Percentiles rank a stretch among this genome's conserved stretches.
phyloP scores from a whole-genome alignment of 768 basidiomycete species.

The Phallus indusiatus region DNA sequence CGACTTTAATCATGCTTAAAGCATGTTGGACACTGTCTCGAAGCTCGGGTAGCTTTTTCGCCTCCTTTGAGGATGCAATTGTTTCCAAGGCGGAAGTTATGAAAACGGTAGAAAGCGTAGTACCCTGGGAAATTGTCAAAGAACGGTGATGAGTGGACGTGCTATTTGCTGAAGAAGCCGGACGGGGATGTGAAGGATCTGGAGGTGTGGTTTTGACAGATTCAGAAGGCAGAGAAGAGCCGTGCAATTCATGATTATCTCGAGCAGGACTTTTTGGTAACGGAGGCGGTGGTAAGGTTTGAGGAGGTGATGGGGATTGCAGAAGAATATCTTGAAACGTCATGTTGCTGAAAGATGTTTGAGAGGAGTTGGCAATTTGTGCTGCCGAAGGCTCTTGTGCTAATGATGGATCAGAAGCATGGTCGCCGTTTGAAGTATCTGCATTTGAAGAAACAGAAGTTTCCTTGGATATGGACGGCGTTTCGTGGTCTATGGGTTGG shows the following conservation, averaged over 20 bases:
- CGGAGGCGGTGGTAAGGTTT: conserved; percentile 3
- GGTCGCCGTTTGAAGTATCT: neutral
- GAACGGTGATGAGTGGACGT: conserved; percentile 24
- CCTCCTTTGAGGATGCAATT: conserved; percentile 82
- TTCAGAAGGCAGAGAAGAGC: neutral
- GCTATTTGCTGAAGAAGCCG: conserved; percentile 3
- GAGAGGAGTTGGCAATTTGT: neutral
- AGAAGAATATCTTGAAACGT: conserved; percentile 7
- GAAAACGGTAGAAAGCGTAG: conserved; percentile 68
- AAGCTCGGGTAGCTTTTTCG: conserved; percentile 70
- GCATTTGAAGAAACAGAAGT: too few relatives aligned
- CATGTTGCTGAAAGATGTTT: neutral
- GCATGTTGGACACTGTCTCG: conserved; percentile 78
- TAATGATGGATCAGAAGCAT: neutral
- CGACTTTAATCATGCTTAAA: conserved; percentile 68
- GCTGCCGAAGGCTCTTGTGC: neutral
- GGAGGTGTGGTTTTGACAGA: neutral
- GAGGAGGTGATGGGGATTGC: neutral
- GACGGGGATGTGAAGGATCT: neutral
- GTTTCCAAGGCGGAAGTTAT: conserved; percentile 80
- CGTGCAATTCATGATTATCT: neutral
- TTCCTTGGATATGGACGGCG: neutral
- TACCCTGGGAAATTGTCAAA: conserved; percentile 40
- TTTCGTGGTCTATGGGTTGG: neutral
- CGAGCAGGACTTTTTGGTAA: conserved; percentile 4